Evolutionary conservation across 768 basidiomycete species (phyloP).

Genomic region (Boletus rufocinnamomeus): DNA sequence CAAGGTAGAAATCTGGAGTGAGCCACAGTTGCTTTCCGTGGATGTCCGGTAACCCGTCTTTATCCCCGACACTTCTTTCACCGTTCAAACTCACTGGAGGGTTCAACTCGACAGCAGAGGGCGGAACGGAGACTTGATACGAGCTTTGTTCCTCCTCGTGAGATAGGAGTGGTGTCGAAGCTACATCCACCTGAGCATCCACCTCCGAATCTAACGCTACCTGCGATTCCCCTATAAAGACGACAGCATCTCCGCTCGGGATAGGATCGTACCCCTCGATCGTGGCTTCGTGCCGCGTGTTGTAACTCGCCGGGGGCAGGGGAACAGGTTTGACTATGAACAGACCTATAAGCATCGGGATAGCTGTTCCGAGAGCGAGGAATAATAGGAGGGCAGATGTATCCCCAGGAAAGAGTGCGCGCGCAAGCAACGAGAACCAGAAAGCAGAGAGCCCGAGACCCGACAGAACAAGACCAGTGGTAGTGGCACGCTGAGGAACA

Average conservation of each 20-base stretch:
- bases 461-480: too few species aligned
- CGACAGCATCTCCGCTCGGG: conserved; percentile 18
- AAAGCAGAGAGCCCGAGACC: too few species aligned
- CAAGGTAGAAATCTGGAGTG: too few species aligned
- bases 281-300: neutral
- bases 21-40: too few species aligned
- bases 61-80: neutral
- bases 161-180: conserved; percentile 26
- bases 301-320: conserved; percentile 41
- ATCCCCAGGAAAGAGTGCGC: too few species aligned
- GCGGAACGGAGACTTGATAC: conserved; percentile 23
- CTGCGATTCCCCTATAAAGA: conserved; percentile 29
- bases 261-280: conserved; percentile 25
- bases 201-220: conserved; percentile 10
- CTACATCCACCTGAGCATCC: conserved; percentile 20
- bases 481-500: too few species aligned
- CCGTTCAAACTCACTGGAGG: conserved; percentile 7
- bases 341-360: conserved; percentile 76
- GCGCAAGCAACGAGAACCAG: too few species aligned
- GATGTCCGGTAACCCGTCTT: too few species aligned
- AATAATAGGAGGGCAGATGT: too few species aligned
- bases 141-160: conserved; percentile 20
- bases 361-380: too few species aligned
- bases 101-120: conserved; percentile 28
- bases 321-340: conserved; percentile 74